Conservation (phyloP, 2,329 filamentous ascomycete genomes). For the Lithohypha guttulata region DNA sequence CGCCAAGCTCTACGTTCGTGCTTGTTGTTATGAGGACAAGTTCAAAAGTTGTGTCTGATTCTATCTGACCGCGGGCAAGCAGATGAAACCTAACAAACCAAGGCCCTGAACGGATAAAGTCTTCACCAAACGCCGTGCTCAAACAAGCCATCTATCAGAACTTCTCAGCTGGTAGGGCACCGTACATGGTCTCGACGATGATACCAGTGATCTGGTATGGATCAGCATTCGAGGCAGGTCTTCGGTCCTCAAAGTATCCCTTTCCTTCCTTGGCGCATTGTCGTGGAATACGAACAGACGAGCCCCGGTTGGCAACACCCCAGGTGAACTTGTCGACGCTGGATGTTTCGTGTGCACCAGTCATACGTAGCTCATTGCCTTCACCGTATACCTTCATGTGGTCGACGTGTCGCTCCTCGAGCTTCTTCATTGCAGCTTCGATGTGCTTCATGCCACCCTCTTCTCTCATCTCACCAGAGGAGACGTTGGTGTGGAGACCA, state of each 20-base stretch:
- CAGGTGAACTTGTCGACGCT: constrained; percentile 87
- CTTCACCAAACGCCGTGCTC: constrained; percentile 7
- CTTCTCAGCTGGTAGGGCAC: constrained; percentile 20
- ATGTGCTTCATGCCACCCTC: constrained; percentile 95
- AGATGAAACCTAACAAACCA: no score
- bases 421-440: constrained; percentile 73
- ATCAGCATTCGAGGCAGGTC: constrained; percentile 75
- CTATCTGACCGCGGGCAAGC: no score
- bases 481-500: constrained; percentile 89
- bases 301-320: constrained; percentile 91
- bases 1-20: no score
- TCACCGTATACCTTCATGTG: constrained; percentile 92
- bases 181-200: constrained; percentile 57
- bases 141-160: constrained; percentile 8
- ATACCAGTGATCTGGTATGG: constrained; percentile 78
- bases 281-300: constrained; percentile 84
- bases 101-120: neutral
- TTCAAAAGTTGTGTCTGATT: no score
- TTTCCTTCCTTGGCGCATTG: constrained; percentile 76
- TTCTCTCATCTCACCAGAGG: constrained; percentile 73
- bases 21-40: no score
- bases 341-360: constrained; percentile 87
- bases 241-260: constrained; percentile 86
- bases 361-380: constrained; percentile 90
- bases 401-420: constrained; percentile 65